Base-by-base conservation (phyloP, 352 stramenopile genomes). In the Aphanomyces astaci region DNA sequence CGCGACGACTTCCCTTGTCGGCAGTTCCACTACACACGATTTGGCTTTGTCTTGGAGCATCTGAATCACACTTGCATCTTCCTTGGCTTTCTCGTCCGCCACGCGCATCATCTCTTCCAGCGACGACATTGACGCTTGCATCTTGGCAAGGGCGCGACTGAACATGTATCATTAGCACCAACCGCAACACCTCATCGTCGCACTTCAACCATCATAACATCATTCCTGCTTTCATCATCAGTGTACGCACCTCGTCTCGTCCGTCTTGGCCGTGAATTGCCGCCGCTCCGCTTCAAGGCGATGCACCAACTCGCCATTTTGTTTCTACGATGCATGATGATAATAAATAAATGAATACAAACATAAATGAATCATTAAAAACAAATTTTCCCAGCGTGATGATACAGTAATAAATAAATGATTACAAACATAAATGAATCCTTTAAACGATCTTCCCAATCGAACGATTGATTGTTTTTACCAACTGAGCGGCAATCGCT, bases 21-120 rank as follows among this genome's bases (percentile, higher is more conserved):
- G 55, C 2, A 64, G 31, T 32, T 64, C 55, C 33, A 77, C 72
- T 28, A 77, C 74, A 45, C 68, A 70, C 53, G 48, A 72, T 53
- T 77, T 71, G 65, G 71, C 73, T 49, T 72, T 22, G 46, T 75
- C 65, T 17, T 75, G 51, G 4, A 77, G 36, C 25, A 67, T 39
- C 70, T 64, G 67, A 33, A 77, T 52, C 54, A 53, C 56, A 15
- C 57, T 28, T 46, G 74, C 72, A 62, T 70, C 69, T 64, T 66
- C 72, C 30, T 63, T 51, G 32, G 55, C 28, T 4, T 49, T 46
- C 22, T 43, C 55, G 31, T 64, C 55, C 7, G 55, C 55, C 1
- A 45, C 25, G 17, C 25, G 15, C 31, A 36, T 28, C 55, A 64
- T 64, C 2, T 46, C 55, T 31, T 64, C 55, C 10, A 31, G 28